These are phyloP conservation scores for Theobroma cacao DNA, from an alignment of 345 rosid species.

Conservation along the genomic window DNA sequence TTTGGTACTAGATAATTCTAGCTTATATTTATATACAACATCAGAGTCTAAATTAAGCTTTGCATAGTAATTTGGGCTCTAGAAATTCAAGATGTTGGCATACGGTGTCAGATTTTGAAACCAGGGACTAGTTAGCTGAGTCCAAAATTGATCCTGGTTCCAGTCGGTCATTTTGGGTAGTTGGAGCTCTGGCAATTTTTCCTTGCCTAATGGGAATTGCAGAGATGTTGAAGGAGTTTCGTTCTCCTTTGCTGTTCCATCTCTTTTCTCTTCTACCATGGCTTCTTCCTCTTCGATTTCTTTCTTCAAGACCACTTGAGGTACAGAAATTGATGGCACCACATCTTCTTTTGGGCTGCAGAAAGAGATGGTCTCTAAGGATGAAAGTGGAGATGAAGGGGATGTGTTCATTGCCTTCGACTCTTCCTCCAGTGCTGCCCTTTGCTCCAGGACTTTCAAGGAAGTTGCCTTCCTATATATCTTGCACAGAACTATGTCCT, in stretches of 20 bases:
- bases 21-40: constrained; percentile 1
- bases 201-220: constrained; percentile 42
- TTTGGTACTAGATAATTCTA: neutral
- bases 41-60: neutral
- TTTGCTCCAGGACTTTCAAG: constrained; percentile 77
- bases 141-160: constrained; percentile 59
- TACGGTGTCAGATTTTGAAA: constrained; percentile 57
- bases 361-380: constrained; percentile 38
- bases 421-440: constrained; percentile 68
- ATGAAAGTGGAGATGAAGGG: constrained; percentile 43
- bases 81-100: constrained; percentile 56
- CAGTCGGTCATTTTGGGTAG: constrained; percentile 68
- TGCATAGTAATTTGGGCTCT: neutral
- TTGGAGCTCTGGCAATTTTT: constrained; percentile 60
- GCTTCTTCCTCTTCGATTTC: constrained; percentile 28
- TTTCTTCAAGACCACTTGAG: constrained; percentile 35
- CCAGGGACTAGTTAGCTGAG: constrained; percentile 77
- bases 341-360: constrained; percentile 41
- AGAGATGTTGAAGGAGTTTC: constrained; percentile 29
- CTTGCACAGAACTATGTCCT: constrained; percentile 94
- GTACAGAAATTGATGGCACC: constrained; percentile 8
- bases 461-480: constrained; percentile 92
- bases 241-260: constrained; percentile 13
- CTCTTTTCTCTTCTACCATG: neutral
- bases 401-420: constrained; percentile 33